Percentiles rank a stretch among this genome's conserved stretches.
Conservation (phyloP, 2,329 filamentous ascomycete genomes). For the Blastomyces parvus region DNA sequence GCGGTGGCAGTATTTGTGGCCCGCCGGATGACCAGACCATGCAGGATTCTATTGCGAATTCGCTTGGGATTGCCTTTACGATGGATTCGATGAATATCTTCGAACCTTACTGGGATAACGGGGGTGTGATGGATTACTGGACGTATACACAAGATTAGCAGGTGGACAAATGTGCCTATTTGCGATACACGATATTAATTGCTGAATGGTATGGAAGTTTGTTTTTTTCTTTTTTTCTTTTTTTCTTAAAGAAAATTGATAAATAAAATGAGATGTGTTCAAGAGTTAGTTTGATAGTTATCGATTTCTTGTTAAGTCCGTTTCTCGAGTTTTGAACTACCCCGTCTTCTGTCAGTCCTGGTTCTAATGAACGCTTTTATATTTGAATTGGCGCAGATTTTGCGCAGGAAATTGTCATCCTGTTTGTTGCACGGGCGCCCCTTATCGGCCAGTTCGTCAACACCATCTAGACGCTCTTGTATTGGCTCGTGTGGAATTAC, state of each 20-base stretch:
- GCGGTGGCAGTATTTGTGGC: no score
- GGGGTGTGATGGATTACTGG: conserved; percentile 1
- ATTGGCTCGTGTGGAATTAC: neutral
- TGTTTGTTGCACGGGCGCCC: neutral
- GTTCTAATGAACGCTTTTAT: neutral
- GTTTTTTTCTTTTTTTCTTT: no score
- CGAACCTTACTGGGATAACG: neutral
- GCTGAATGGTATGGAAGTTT: neutral
- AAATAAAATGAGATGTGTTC: neutral
- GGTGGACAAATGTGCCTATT: neutral
- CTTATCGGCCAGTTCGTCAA: neutral
- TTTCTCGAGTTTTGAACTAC: neutral
- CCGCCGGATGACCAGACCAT: conserved; percentile 1
- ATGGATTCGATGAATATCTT: conserved; percentile 8
- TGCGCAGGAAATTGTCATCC: neutral
- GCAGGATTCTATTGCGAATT: neutral
- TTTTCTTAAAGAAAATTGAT: neutral
- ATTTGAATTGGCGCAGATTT: neutral
- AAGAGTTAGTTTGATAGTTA: neutral
- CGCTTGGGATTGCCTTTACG: conserved; percentile 2
- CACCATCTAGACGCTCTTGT: neutral
- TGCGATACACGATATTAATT: neutral
- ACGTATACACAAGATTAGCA: conserved; percentile 4
- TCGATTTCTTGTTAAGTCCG: neutral
- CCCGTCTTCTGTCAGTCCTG: no score